Base-by-base conservation (phyloP, 1,139 yeast species). In the Yamadazyma kanchanaburiensis region DNA sequence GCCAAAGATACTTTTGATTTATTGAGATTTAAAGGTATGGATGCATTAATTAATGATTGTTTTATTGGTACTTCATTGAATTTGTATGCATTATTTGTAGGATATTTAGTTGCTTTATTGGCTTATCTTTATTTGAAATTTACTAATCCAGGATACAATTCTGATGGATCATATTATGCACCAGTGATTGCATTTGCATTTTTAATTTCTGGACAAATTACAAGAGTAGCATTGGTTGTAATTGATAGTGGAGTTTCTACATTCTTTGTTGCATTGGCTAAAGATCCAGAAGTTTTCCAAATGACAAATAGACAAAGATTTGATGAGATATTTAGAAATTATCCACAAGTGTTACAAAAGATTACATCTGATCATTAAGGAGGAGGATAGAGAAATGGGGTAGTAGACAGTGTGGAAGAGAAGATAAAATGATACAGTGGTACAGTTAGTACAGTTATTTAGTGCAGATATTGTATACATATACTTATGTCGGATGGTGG, bases 1-100 rank as follows among this genome's bases (percentile, higher is more conserved):
- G 94, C 96, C 1, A 80, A 70, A 46, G 94, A 86, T 38, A 84
- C 96, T 1, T 83, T 89, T 77, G 75, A 79, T 43, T 69, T 89
- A 55, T 57, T 89, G 43, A 73, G 82, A 48, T 77, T 70, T 50
- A 83, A 86, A 54, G 96, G 96, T 25, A 70, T 87, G 58, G 95
- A 85, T 54, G 94, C 94, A 1, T 63, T 89, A 48, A 74, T 87
- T 42, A 89, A 88, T 53, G 95, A 89, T 55, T 80, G 86, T 49
- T 69, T 89, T 40, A 80, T 88, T 40, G 82, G 80, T 43, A 77
- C 85, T 12, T 84, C 94, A 0, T 62, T 87, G 43, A 76, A 80
- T 15, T 74, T 86, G 48, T 88, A 82, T 47, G 64, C 91, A 2
- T 48, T 82, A 36, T 77, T 84, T 51, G 80, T 81, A 10, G 88